Evolutionary conservation across 1,284 basidiomycete species (phyloP), one percentile per base, ranked within the genome.

Genomic region (Rhodotorula sp.): DNA sequence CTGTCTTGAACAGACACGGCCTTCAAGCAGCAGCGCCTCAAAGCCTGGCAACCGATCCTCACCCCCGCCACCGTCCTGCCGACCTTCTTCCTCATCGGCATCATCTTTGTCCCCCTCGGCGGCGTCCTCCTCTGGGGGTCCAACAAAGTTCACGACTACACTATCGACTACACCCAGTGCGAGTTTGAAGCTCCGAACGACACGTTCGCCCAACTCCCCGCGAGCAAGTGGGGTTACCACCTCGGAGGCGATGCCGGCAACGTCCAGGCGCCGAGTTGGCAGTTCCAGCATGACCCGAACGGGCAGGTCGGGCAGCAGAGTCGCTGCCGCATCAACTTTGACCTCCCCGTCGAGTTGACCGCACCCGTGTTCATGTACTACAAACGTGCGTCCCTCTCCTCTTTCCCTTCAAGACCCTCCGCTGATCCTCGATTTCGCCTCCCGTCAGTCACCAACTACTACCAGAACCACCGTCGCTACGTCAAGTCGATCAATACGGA

Each of bases 21-120:
- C 58, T 97, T 98, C 87, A 98, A 97, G 84, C 97, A 99, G 82
- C 97, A 99, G 83, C 91, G 97, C 68, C 87, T 99, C 80, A 98
- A 62, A 56, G 97, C 97, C 79, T 99, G 97, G 97, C 97, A 99
- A 85, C 97, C 97, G 26, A 97, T 99, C 80, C 86, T 99, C 56
- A 98, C 95, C 0, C 97, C 97, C 5, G 93, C 93, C 82, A 95
- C 94, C 1, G 97, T 99, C 21, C 86, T 99, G 18, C 97, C 97
- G 8, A 95, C 94, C 2, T 87, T 99, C 65, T 97, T 99, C 83
- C 87, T 97, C 78, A 88, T 98, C 78, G 95, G 92, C 62, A 85
- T 98, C 77, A 83, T 98, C 77, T 99, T 99, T 80, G 95, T 93
- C 1, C 95, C 95, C 68, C 95, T 99, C 78, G 97, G 95, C 28